Percentiles rank a stretch among this genome's conserved stretches.
Evolutionary conservation across 257 asterid genomes (phyloP).

Genomic region (Nicotiana tomentosiformis): DNA sequence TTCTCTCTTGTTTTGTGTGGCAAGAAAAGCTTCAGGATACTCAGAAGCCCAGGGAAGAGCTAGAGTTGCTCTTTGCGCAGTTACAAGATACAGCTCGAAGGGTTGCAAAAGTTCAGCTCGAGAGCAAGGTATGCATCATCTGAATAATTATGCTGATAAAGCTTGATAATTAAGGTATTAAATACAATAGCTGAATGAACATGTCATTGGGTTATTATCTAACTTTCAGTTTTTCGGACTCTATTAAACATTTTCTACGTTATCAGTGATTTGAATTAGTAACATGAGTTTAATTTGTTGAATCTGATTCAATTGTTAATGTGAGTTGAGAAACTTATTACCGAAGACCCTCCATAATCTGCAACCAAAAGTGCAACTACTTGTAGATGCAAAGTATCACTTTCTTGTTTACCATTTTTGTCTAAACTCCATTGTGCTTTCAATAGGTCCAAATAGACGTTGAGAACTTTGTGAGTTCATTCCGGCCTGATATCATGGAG

Average conservation of each 20-base stretch:
- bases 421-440: not conserved
- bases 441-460: conserved; percentile 84
- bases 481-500: conserved; percentile 96
- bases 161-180: not conserved
- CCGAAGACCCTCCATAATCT: not conserved
- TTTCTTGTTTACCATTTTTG: not conserved
- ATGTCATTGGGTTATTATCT: too few species aligned
- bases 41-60: conserved; percentile 85
- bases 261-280: not conserved
- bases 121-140: conserved; percentile 71
- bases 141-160: conserved; percentile 2
- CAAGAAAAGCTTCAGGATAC: conserved; percentile 93
- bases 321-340: not conserved
- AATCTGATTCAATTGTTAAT: not conserved
- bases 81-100: conserved; percentile 84
- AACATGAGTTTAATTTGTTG: not conserved
- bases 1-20: conserved; percentile 95
- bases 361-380: not conserved
- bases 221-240: not conserved
- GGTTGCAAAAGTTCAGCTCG: conserved; percentile 94
- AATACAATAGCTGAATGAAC: not conserved
- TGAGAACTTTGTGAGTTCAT: conserved; percentile 78
- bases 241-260: not conserved
- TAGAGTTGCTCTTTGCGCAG: conserved; percentile 66
- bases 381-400: not conserved